Conservation (phyloP, 163 green algal species). For the Scenedesmus sp. region DNA sequence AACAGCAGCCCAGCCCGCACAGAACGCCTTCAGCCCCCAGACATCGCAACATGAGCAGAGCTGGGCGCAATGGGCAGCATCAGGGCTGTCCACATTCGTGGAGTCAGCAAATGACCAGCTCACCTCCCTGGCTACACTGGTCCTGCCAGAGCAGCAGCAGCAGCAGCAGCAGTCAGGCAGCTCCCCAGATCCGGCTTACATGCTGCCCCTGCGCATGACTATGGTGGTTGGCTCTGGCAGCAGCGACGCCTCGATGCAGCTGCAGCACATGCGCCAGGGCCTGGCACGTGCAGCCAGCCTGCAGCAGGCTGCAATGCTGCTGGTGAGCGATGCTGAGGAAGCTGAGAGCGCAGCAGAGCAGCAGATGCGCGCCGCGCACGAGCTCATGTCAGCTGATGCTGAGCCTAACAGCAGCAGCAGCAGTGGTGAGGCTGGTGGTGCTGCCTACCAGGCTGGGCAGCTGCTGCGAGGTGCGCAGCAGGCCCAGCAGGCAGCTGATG, state of each 20-base stretch:
- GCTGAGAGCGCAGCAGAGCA: not conserved
- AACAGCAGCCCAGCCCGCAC: not conserved
- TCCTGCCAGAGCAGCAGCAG: slow-evolving; percentile 4
- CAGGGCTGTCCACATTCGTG: not conserved
- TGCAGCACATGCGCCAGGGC: slow-evolving; percentile 17
- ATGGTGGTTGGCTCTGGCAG: not conserved
- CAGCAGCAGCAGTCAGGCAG: slow-evolving; percentile 13
- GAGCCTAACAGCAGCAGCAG: slow-evolving; percentile 16
- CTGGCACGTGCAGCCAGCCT: slow-evolving; percentile 11
- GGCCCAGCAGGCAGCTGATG: not conserved
- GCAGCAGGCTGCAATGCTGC: slow-evolving; percentile 3
- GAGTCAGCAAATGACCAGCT: not conserved
- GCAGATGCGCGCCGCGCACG: slow-evolving; percentile 9
- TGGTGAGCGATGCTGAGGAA: not conserved
- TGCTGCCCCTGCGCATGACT: not conserved
- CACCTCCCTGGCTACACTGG: not conserved
- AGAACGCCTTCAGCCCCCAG: not conserved
- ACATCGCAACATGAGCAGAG: slow-evolving; percentile 4
- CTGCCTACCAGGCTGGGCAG: not conserved
- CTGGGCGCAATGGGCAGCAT: not conserved
- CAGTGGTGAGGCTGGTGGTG: not conserved
- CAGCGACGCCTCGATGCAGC: not conserved
- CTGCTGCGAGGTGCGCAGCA: not conserved
- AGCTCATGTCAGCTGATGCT: not conserved
- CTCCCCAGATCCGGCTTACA: not conserved